A percentile compares a stretch with the other conserved stretches of the same genome.
These are phyloP conservation scores for Malus orientalis DNA, from an alignment of 306 rosid genomes.

Conservation along the genomic window DNA sequence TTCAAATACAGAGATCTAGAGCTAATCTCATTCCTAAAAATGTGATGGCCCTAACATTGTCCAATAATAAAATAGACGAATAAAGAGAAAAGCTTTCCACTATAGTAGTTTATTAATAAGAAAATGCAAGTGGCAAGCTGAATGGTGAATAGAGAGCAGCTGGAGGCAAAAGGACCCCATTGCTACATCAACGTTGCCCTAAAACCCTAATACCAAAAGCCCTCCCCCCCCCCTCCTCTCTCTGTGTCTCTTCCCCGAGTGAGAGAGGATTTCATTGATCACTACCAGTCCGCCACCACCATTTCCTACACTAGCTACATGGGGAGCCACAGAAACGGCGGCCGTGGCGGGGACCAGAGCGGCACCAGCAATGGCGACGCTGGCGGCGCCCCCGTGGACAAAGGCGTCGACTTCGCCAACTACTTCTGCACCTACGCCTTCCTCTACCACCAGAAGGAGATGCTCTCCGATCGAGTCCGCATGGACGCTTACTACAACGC, in stretches of 20 bases:
- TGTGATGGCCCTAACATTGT: too few relatives aligned
- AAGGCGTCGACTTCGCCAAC: constrained; percentile 75
- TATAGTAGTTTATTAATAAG: background rate
- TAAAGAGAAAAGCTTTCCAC: background rate
- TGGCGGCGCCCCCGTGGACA: constrained; percentile 37
- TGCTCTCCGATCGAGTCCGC: constrained; percentile 98
- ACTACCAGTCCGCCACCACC: background rate
- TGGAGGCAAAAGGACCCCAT: background rate
- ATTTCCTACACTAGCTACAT: constrained; percentile 12
- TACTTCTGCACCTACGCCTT: constrained; percentile 93
- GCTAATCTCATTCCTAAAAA: too few relatives aligned
- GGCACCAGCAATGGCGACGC: constrained; percentile 12
- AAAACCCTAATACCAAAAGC: constrained; percentile 5
- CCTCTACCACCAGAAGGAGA: constrained; percentile 94
- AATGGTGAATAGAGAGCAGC: background rate
- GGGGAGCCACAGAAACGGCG: constrained; percentile 64
- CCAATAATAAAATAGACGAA: too few relatives aligned
- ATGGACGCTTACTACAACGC: constrained; percentile 91
- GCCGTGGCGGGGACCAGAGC: constrained; percentile 20
- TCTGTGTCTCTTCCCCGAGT: background rate
- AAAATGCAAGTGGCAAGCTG: background rate
- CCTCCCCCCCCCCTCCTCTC: background rate
- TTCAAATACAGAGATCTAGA: too few relatives aligned
- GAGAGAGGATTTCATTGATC: background rate
- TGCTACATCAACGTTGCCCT: constrained; percentile 34